Evolutionary conservation across 2,329 filamentous ascomycete species (phyloP), one percentile per base, ranked within the genome.

Genomic region (Alternaria ethzedia): DNA sequence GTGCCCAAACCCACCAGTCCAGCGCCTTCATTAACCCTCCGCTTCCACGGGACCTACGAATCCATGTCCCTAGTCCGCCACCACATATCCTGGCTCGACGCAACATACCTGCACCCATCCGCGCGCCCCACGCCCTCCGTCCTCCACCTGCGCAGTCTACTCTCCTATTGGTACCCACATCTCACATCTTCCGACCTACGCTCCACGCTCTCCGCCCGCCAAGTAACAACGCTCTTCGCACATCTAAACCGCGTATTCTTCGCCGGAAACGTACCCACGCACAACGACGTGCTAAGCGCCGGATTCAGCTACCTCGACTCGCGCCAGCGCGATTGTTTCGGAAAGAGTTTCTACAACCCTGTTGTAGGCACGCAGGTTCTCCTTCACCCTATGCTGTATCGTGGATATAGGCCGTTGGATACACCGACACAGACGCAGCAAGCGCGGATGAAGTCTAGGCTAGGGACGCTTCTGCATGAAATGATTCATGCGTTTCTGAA

Each of bases 381-480:
- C 3, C 52, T 70, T 1, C 67, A 70, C 13, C 66, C 67, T 10
- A 59, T 45, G 1, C 30, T 68, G 5, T 68, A 64, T 25, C 65
- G 67, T 6, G 60, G 60, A 41, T 41, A 41, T 9, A 41, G 36
- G 36, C 36, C 36, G n/a, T 41, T 41, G 36, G 36, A 41, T 17
- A 41, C 36, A 41, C 36, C 36, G 36, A 41, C 36, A 1, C 36
- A 41, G n/a, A 41, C 36, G n/a, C 36, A 41, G 36, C 36, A 41
- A 6, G 36, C 36, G 36, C 0, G 36, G 36, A 41, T 41, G 36
- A 41, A 41, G 9, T 41, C 36, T 0, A 61, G 66, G 6, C 25
- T 71, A 1, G 65, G 65, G 0, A 70, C 69, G 1, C 44, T 73
- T 3, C 30, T 71, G 15, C 69, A 71, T n/a, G 68, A 73, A 45